Base-by-base conservation (phyloP, 371 early-diverging fungal genomes). In the Blyttiomyces sp. region DNA sequence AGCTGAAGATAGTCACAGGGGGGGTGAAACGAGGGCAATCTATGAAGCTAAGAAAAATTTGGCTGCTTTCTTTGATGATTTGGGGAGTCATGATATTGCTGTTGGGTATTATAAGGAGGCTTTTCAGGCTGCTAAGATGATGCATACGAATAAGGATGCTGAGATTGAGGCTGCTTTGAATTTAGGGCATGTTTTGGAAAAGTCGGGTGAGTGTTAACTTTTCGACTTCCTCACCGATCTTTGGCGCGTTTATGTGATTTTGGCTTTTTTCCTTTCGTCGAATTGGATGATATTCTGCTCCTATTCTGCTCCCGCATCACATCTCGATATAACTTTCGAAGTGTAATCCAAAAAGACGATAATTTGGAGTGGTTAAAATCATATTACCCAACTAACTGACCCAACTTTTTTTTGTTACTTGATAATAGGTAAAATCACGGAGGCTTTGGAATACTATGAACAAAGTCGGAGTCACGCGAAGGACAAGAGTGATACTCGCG, bases 91-190 rank as follows among this genome's bases (percentile, higher is more conserved):
- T 16, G 60, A 63, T 3, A 16, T 64, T 26, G 68, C 68, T 16
- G 35, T 62, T 7, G 24, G 11, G 3, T 70, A 73, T 43, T 62
- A 64, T 32, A 35, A 57, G 1, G 74, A 73, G 21, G 68, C 70
- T 23, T 52, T 64, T 11, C 66, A 64, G 5, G 26, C 43, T 3
- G 68, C 70, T 3, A 9, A 35, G 24, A 17, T 31, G 2, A 59
- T 70, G 13, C 45, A 49, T 6, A 54, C 31, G 24, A 64, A 61
- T 21, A 53, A 46, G 28, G 28, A 35, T 4, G 30, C 43, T 5
- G 70, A 70, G 51, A 56, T 73, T 43, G 74, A 73, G 32, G 68
- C 70, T 1, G 58, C 74, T 4, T 39, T 56, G 6, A 66, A 63
- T 34, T 27, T 70, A 1, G 74, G 71, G 0, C 16, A 35, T 16